A percentile compares a stretch with the other conserved stretches of the same genome.
Conservation (phyloP, 2,329 filamentous ascomycete species). For the Talaromyces sp. region DNA sequence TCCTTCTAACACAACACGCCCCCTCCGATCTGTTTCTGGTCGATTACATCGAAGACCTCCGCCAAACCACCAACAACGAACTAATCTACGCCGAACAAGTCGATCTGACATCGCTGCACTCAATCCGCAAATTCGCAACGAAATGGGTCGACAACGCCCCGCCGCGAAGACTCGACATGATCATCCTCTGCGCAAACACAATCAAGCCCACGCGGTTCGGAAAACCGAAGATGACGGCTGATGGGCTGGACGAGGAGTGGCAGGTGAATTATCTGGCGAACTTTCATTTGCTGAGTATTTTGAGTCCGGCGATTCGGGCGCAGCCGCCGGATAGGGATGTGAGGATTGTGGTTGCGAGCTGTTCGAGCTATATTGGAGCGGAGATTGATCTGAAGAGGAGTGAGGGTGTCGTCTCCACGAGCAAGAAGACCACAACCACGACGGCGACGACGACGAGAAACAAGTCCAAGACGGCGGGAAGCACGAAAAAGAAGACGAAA, state of each 20-base stretch:
- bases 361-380: constrained; percentile 79
- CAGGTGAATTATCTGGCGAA: constrained; percentile 93
- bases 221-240: constrained; percentile 57
- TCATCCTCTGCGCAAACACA: constrained; percentile 80
- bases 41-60: constrained; percentile 87
- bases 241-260: constrained; percentile 87
- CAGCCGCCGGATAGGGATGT: constrained; percentile 95
- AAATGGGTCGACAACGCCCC: constrained; percentile 97
- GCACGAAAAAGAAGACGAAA: constrained; percentile 18
- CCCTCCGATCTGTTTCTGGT: constrained; percentile 82
- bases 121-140: constrained; percentile 87
- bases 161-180: constrained; percentile 80
- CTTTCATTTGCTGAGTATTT: constrained; percentile 87
- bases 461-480: constrained; percentile 14
- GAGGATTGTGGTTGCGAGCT: constrained; percentile 79
- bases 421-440: constrained; percentile 8
- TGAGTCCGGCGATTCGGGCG: constrained; percentile 82
- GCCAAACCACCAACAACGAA: constrained; percentile 70
- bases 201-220: constrained; percentile 55
- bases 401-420: constrained; percentile 1
- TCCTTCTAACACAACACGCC: constrained; percentile 80
- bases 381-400: constrained; percentile 52
- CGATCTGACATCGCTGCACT: constrained; percentile 82
- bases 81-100: constrained; percentile 95
- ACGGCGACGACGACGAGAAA: constrained; percentile 43